Conservation (phyloP, 192 early-diverging fungal species). For the Mortierella antarctica region DNA sequence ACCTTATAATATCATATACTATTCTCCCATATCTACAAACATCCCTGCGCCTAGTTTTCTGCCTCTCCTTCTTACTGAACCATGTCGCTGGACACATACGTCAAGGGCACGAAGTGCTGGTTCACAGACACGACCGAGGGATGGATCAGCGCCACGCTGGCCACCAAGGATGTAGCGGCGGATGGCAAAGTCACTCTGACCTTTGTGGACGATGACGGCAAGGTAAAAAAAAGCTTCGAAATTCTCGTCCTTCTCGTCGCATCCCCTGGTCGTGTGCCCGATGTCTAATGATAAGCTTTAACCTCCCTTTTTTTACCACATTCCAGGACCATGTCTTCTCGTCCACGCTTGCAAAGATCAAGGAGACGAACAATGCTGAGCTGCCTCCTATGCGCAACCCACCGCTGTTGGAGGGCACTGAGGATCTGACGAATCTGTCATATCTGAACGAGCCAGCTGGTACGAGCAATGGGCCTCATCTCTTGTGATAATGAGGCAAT, state of each 20-base stretch:
- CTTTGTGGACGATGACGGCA: slow-evolving; percentile 70
- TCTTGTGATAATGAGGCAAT: not conserved
- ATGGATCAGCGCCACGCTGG: slow-evolving; percentile 80
- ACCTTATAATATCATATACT: not conserved
- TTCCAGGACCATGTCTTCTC: slow-evolving; percentile 78
- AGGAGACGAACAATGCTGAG: slow-evolving; percentile 69
- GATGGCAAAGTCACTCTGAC: slow-evolving; percentile 68
- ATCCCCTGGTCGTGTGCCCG: too few relatives aligned
- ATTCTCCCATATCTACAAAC: slow-evolving; percentile 2
- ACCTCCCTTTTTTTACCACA: not conserved
- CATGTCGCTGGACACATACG: slow-evolving; percentile 72
- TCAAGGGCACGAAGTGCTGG: slow-evolving; percentile 86
- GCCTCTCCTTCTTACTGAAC: not conserved
- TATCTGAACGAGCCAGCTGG: slow-evolving; percentile 94
- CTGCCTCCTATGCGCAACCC: slow-evolving; percentile 96
- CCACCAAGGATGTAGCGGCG: slow-evolving; percentile 63
- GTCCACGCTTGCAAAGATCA: slow-evolving; percentile 75
- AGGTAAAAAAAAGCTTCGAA: slow-evolving; percentile 50
- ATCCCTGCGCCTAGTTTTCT: not conserved
- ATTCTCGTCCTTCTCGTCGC: too few relatives aligned
- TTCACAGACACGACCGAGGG: slow-evolving; percentile 87
- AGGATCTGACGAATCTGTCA: slow-evolving; percentile 94
- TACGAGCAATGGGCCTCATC: not conserved
- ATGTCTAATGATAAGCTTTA: not conserved
- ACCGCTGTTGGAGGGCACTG: slow-evolving; percentile 85